Base-by-base conservation (phyloP, 108 stramenopile species). In the Skeletonema tropicum region DNA sequence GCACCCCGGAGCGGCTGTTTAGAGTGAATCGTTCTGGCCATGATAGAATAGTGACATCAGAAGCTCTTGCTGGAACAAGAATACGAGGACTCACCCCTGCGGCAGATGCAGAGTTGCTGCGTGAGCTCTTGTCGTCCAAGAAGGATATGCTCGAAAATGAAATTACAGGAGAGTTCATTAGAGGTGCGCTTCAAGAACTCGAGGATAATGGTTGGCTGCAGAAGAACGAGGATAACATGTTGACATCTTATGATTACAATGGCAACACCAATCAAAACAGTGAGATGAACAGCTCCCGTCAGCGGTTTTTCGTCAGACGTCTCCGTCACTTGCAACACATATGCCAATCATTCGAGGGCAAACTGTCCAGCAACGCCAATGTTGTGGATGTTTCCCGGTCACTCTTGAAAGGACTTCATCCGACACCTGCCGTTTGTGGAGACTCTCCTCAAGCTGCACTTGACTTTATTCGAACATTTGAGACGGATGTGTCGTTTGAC, bases 31-130 rank as follows among this genome's bases (percentile, higher is more conserved):
- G 64, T 46, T 64, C 57, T 17, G 80, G 65, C 3, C 57, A 70
- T 38, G 83, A 64, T 23, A 66, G 83, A 76, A 66, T 42, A 38
- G 78, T 94, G 12, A 66, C 78, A 21, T 85, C 92, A 1, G 94
- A 95, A 79, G 94, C 94, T 13, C 76, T 95, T 17, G 94, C 94
- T 14, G 94, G 94, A 15, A 95, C 94, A 3, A 72, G 94, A 39
- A 90, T 88, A 21, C 76, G 94, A 52, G 92, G 94, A 7, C 82
- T 86, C n/a, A 87, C 89, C 15, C 84, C 84, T 5, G 64, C 77
- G 32, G 88, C 81, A 11, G 94, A 95, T 68, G 77, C 74, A 12
- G 80, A 85, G 46, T 66, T 95, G 10, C 71, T 88, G 13, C 87
- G 79, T 21, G 89, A 95, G 17, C 64, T 95, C 11, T 78, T 93